Conservation (phyloP, 2,329 filamentous ascomycete genomes). For the Aspergillus ochraceus region DNA sequence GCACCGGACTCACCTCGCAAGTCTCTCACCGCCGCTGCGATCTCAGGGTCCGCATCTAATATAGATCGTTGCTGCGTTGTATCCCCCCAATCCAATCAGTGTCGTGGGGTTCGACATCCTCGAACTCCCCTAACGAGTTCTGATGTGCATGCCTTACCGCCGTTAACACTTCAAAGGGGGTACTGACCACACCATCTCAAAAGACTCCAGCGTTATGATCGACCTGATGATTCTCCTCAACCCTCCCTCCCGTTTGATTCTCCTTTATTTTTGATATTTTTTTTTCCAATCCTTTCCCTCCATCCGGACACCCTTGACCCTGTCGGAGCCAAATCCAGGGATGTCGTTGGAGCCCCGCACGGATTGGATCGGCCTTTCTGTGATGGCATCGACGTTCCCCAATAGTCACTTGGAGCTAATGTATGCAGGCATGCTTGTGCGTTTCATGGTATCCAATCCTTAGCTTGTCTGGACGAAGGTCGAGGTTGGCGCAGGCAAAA, state of each 20-base stretch:
- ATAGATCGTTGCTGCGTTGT: constrained; percentile 20
- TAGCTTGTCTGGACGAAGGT: constrained; percentile 3
- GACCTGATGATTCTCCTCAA: neutral
- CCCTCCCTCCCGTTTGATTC: neutral
- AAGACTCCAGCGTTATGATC: neutral
- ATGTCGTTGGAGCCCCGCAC: constrained; percentile 15
- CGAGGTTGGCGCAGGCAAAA: neutral
- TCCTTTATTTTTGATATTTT: neutral
- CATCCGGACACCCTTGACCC: too few species aligned
- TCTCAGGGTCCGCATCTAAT: constrained; percentile 14
- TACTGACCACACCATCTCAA: constrained; percentile 4
- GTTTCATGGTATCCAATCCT: constrained; percentile 17
- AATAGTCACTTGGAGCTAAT: constrained; percentile 9
- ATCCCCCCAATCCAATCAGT: constrained; percentile 16
- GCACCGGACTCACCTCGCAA: neutral
- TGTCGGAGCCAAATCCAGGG: neutral
- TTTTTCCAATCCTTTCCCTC: too few species aligned
- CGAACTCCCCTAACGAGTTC: neutral
- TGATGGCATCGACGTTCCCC: neutral
- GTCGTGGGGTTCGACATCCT: constrained; percentile 2
- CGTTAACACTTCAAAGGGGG: constrained; percentile 1
- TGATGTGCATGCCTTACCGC: constrained; percentile 10
- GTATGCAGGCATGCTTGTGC: constrained; percentile 16
- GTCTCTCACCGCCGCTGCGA: constrained; percentile 3
- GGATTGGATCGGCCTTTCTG: constrained; percentile 6